Evolutionary conservation across 2,329 filamentous ascomycete species (phyloP), one percentile per base, ranked within the genome.

Genomic region (Botrytis medusae): DNA sequence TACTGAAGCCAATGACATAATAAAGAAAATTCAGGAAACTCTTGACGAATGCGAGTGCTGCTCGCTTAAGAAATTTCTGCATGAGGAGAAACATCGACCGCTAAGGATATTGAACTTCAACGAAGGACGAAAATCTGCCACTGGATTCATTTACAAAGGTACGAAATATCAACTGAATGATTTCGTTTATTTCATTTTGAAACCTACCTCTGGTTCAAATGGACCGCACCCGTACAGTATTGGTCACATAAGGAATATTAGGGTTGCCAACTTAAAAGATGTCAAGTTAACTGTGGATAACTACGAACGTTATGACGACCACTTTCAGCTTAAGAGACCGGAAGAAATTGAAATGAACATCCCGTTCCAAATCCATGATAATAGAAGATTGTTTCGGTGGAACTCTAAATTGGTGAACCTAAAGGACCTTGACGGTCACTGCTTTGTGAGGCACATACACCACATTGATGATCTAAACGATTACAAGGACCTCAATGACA

Each of bases 401-500:
- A 20, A 60, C 32, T 44, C 34, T 3, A 63, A 70, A 16, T 37
- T 18, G 2, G 61, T 72, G 2, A 54, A 51, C 6, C 40, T 46
- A 10, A 32, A 12, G 12, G 22, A 40, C 3, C 32, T 78, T 3
- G 75, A 77, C 48, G 77, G 76, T 0, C 76, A 74, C 48, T 78
- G 77, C 44, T 62, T 63, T 18, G 74, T 78, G 4, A 61, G 40
- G 44, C 77, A 76, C 40, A 34, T 57, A 7, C 42, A 72, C 7
- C 51, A 76, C 14, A 74, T 78, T 22, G 64, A 71, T 1, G 69
- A 79, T 62, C 40, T 79, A 1, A 42, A 76, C 7, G 32, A 25
- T 16, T 77, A 73, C 44, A 78, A 77, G 51, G 75, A 76, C 32
- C 22, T 74, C 6, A 20, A 72, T 7, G 74, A 78, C 29, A 74